phyloP scores from a whole-genome alignment of 495 filamentous ascomycete genomes.

The Oleoguttula mirabilis region DNA sequence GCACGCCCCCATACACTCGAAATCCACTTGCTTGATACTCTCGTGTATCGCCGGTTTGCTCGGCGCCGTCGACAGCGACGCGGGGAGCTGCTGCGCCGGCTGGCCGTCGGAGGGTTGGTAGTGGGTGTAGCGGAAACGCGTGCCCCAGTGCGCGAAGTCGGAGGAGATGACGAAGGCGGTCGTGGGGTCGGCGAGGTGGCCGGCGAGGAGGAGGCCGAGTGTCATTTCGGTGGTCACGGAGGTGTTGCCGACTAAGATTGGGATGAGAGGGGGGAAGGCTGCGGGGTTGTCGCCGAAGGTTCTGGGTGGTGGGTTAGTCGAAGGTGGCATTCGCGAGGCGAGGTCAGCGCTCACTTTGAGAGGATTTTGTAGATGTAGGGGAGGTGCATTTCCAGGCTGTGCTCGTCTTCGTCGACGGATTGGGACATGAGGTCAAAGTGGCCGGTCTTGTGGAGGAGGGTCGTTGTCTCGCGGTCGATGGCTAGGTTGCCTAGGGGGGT shows the following conservation, averaged over 20 bases:
- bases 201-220: slow-evolving; percentile 61
- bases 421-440: slow-evolving; percentile 64
- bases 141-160: slow-evolving; percentile 96
- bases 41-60: slow-evolving; percentile 55
- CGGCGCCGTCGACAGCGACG: slow-evolving; percentile 26
- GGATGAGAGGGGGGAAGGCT: slow-evolving; percentile 63
- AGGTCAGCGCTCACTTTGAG: slow-evolving; percentile 38
- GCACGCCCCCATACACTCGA: slow-evolving; percentile 70
- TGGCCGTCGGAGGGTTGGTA: slow-evolving; percentile 46
- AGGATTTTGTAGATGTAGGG: slow-evolving; percentile 86
- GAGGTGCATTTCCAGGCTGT: slow-evolving; percentile 93
- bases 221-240: slow-evolving; percentile 49
- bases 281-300: slow-evolving; percentile 24
- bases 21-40: slow-evolving; percentile 72
- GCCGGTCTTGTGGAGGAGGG: slow-evolving; percentile 48
- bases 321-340: too few species aligned
- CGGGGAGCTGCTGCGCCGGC: slow-evolving; percentile 25
- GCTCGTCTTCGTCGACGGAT: slow-evolving; percentile 68
- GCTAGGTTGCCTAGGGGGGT: slow-evolving; percentile 75
- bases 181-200: slow-evolving; percentile 62
- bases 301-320: slow-evolving; percentile 17
- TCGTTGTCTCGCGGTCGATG: slow-evolving; percentile 57
- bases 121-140: slow-evolving; percentile 74
- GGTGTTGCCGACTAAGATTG: slow-evolving; percentile 80
- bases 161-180: slow-evolving; percentile 82